These are phyloP conservation scores for Terana coerulea DNA, from an alignment of 768 basidiomycete species.

Conservation along the genomic window DNA sequence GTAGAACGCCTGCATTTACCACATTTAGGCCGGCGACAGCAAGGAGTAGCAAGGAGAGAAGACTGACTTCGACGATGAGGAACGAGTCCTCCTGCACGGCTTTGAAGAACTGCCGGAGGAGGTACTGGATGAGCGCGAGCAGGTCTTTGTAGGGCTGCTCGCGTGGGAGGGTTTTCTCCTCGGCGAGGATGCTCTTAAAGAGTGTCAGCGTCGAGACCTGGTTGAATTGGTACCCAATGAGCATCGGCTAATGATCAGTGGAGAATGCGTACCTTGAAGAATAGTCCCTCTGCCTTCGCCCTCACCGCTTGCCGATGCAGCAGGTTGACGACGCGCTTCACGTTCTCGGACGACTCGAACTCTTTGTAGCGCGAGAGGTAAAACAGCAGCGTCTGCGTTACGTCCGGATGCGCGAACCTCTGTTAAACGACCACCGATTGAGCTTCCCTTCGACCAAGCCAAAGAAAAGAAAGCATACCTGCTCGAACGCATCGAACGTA, in stretches of 20 bases:
- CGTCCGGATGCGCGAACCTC: constrained; percentile 88
- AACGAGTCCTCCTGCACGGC: constrained; percentile 79
- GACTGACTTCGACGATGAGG: constrained; percentile 77
- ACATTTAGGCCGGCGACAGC: neutral
- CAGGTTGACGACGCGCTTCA: constrained; percentile 86
- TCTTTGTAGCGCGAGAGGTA: constrained; percentile 85
- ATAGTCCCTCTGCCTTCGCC: constrained; percentile 90
- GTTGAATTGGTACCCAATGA: neutral
- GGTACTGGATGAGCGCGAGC: constrained; percentile 75
- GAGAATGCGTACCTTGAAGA: constrained; percentile 71
- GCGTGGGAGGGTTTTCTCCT: constrained; percentile 74
- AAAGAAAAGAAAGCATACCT: constrained; percentile 45
- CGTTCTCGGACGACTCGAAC: constrained; percentile 71
- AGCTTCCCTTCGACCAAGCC: constrained; percentile 8
- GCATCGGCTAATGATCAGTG: neutral
- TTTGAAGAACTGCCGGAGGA: constrained; percentile 95
- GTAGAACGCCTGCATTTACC: constrained; percentile 65
- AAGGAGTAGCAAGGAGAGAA: constrained; percentile 24
- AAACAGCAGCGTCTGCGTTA: constrained; percentile 77
- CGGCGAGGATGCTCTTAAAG: constrained; percentile 83
- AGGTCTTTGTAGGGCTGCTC: constrained; percentile 83
- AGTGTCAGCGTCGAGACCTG: constrained; percentile 88
- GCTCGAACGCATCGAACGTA: constrained; percentile 88
- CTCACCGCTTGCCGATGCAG: constrained; percentile 89
- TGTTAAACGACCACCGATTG: constrained; percentile 31